A percentile compares a stretch with the other conserved stretches of the same genome.
These are phyloP conservation scores for Solanum piurae DNA, from an alignment of 257 asterid species.

Conservation along the genomic window DNA sequence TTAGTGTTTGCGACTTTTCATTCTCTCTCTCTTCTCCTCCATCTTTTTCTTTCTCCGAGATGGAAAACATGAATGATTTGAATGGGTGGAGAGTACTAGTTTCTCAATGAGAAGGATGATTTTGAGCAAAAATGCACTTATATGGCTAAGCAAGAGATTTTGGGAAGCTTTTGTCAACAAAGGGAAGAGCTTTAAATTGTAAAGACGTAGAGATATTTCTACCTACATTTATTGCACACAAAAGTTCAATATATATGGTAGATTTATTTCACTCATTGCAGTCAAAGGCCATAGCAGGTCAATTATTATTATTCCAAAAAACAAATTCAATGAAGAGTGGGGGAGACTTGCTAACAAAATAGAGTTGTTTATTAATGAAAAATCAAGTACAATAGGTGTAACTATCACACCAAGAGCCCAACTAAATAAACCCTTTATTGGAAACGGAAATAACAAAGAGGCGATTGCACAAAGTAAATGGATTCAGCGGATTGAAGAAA, in stretches of 20 bases:
- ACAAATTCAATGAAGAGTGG: not conserved
- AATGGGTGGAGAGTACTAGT: not conserved
- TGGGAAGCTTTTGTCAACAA: not conserved
- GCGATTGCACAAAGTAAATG: not conserved
- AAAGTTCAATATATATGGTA: not conserved
- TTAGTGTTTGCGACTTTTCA: no score
- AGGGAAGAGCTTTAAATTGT: not conserved
- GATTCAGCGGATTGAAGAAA: not conserved
- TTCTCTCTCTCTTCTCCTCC: no score
- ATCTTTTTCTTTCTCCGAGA: no score
- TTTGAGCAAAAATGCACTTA: not conserved
- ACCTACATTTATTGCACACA: not conserved
- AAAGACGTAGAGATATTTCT: not conserved
- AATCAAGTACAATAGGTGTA: not conserved
- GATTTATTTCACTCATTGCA: not conserved
- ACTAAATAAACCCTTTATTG: not conserved
- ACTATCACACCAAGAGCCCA: not conserved
- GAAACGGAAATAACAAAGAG: not conserved
- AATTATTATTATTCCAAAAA: not conserved
- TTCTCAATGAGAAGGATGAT: not conserved
- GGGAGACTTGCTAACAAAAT: not conserved
- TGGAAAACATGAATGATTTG: no score
- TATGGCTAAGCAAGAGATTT: not conserved
- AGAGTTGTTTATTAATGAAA: not conserved
- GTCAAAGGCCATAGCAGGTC: not conserved